Conservation (phyloP, 306 rosid species). For the Citrullus mucosospermus region DNA sequence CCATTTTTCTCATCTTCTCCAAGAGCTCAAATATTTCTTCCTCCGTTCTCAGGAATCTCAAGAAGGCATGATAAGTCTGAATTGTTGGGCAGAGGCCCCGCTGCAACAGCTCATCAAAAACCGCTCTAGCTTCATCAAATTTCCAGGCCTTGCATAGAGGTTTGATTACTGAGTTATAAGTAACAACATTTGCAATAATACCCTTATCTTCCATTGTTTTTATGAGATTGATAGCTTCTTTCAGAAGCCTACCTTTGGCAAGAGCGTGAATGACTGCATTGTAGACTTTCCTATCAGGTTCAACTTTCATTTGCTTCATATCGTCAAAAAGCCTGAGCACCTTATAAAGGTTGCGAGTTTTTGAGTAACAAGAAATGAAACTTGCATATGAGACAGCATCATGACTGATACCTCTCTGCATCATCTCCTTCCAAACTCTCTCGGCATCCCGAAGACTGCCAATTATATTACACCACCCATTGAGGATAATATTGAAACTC, state of each 20-base stretch:
- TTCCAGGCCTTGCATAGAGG: constrained; percentile 58
- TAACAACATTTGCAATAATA: constrained; percentile 46
- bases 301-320: constrained; percentile 42
- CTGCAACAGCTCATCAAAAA: constrained; percentile 44
- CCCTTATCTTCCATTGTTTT: constrained; percentile 52
- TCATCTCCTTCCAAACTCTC: constrained; percentile 79
- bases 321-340: constrained; percentile 49
- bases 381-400: constrained; percentile 71
- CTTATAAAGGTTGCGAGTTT: constrained; percentile 41
- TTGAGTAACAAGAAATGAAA: constrained; percentile 75
- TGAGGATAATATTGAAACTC: constrained; percentile 80
- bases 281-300: constrained; percentile 71
- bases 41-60: constrained; percentile 36
- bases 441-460: constrained; percentile 51
- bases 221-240: constrained; percentile 49
- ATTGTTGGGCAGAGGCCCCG: constrained; percentile 45
- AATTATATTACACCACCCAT: constrained; percentile 77
- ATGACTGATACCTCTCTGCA: constrained; percentile 39
- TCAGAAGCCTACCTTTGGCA: constrained; percentile 46
- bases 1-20: constrained; percentile 44
- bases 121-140: constrained; percentile 42
- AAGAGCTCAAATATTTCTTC: constrained; percentile 58
- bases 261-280: constrained; percentile 62
- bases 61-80: constrained; percentile 74
- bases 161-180: constrained; percentile 69